These are phyloP conservation scores for Chlorella sorokiniana DNA, from an alignment of 139 green algal species.

Conservation along the genomic window DNA sequence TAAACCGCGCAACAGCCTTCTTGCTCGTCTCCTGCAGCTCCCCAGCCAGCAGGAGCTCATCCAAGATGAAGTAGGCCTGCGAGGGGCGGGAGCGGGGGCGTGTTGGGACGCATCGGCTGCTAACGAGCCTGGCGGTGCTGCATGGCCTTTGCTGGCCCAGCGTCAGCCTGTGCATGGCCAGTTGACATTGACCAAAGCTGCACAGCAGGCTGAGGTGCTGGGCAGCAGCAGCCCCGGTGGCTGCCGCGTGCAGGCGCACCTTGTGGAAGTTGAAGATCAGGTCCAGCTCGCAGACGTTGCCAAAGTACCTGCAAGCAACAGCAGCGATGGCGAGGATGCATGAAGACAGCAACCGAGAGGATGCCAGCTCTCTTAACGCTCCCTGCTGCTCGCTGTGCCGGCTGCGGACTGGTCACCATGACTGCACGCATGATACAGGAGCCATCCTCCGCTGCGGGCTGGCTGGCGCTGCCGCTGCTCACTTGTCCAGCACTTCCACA, in stretches of 20 bases:
- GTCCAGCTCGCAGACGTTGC: constrained; percentile 99
- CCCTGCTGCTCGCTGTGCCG: too few species aligned
- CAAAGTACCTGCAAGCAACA: constrained; percentile 92
- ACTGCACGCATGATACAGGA: not conserved
- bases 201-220: not conserved
- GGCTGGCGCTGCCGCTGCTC: not conserved
- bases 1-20: constrained; percentile 48
- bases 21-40: constrained; percentile 97
- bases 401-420: not conserved
- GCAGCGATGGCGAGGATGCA: not conserved
- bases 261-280: constrained; percentile 99
- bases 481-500: constrained; percentile 71
- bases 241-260: constrained; percentile 32
- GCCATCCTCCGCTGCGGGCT: not conserved
- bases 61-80: constrained; percentile 97
- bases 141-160: too few species aligned
- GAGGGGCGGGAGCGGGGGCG: not conserved
- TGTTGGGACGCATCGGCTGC: not conserved
- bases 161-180: not conserved
- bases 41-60: constrained; percentile 94
- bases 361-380: too few species aligned
- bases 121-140: too few species aligned
- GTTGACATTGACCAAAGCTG: not conserved
- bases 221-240: too few species aligned
- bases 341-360: too few species aligned